Evolutionary conservation across 768 basidiomycete genomes (phyloP), one percentile per base, ranked within the genome.

Genomic region (Mycena galericulata): DNA sequence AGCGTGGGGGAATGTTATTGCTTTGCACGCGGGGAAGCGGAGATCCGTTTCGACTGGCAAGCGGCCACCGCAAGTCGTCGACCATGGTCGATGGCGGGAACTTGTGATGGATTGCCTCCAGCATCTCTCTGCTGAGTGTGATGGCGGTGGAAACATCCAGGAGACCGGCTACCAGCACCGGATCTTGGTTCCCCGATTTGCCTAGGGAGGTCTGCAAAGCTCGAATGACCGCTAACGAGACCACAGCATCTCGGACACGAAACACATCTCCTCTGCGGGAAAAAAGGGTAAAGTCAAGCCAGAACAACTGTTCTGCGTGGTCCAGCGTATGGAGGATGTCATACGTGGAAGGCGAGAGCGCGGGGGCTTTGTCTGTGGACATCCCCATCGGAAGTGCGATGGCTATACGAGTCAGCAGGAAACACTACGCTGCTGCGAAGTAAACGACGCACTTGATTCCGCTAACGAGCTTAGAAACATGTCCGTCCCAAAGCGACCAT

Each of bases 391-490:
- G 94, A 62, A 96, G 85, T 4, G 94, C 89, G 67, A 97, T 92
- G 26, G 93, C 93, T 98, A 69, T 36, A 22, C 74, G 65, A 27
- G 3, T 20, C 8, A 58, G 50, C 30, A 65, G 46, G 45, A 51
- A 53, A n/a, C n/a, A n/a, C n/a, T n/a, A n/a, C 24, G n/a, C 40
- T 49, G 9, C 27, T 50, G n/a, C 29, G 12, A 36, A 40, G 50
- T 17, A 65, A 38, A 29, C 46, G 18, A 81, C 94, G 38, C 73
- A 97, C 96, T 91, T 1, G 97, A 97, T 76, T 99, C 97, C 0
- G 92, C 87, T 26, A 98, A 81, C 20, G 96, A 96, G 74, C 92
- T 96, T 65, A 98, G 83, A 76, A 96, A 93, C 83, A 98, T 93
- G 75, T 98, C 96, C 0, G 89, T 85, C 34, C 88, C 88, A 82